These are phyloP conservation scores for Trichoderma gracile DNA, from an alignment of 2,329 filamentous ascomycete species.

Conservation along the genomic window DNA sequence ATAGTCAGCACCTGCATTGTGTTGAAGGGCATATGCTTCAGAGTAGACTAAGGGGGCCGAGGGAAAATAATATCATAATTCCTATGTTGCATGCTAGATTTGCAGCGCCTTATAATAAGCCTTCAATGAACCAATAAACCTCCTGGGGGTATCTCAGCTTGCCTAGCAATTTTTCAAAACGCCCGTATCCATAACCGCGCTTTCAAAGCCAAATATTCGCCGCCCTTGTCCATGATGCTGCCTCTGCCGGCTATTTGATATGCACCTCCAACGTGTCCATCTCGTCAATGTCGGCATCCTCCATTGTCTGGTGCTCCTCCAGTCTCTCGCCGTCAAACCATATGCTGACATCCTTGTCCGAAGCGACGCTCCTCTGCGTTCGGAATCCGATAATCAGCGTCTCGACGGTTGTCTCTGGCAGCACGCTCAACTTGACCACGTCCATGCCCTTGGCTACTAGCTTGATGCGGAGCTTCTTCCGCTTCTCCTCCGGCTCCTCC, in stretches of 20 bases:
- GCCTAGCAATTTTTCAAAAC: constrained; percentile 28
- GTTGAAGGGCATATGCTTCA: neutral
- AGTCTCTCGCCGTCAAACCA: constrained; percentile 76
- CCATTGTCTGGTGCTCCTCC: constrained; percentile 59
- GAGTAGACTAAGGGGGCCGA: neutral
- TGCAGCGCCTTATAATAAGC: constrained; percentile 2
- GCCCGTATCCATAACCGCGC: constrained; percentile 21
- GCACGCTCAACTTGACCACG: constrained; percentile 53
- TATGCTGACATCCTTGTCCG: constrained; percentile 58
- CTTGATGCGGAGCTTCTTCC: constrained; percentile 50
- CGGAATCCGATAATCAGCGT: constrained; percentile 65
- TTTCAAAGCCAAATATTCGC: neutral
- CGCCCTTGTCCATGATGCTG: neutral
- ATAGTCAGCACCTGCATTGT: neutral
- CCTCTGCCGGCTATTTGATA: constrained; percentile 48
- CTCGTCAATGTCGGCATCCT: constrained; percentile 71
- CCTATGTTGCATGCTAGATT: constrained; percentile 14
- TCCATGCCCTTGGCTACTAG: constrained; percentile 56
- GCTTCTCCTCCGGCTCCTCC: constrained; percentile 31
- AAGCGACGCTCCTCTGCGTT: constrained; percentile 51
- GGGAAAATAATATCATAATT: neutral
- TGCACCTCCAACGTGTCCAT: constrained; percentile 75
- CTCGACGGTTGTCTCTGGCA: constrained; percentile 58
- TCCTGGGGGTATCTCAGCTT: constrained; percentile 36
- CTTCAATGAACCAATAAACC: constrained; percentile 10